Evolutionary conservation across 495 filamentous ascomycete genomes (phyloP), one percentile per base, ranked within the genome.

Genomic region (Margaritispora aquatica): DNA sequence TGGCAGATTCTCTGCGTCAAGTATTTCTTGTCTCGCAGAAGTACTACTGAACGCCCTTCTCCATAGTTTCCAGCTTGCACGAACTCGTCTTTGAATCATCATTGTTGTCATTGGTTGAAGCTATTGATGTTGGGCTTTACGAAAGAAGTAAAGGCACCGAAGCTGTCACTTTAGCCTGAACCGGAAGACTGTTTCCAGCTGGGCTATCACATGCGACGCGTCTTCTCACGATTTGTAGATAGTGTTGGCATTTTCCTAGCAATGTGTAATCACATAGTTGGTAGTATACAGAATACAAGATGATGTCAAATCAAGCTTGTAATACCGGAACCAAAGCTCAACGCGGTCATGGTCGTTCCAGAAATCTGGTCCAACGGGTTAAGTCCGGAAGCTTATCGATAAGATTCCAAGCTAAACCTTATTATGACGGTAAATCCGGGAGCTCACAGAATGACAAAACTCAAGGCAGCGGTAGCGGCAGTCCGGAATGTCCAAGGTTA

Each of bases 41-140:
- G 64, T 59, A 24, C 38, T 58, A 34, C 64, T 63, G 38, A 66
- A 66, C 0, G 26, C 60, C 48, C 60, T 51, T 22, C 50, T 48
- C 59, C 59, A 65, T 5, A 2, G 9, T n/a, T 44, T 44, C 10
- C 3, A 17, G 3, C 38, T 17, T n/a, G 38, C 38, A 3, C 3
- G 38, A n/a, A 44, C 3, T 3, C 38, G 3, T 44, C 38, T 44
- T 44, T n/a, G 38, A 44, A 61, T 59, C 63, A 65, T 62, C 34
- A 38, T 24, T 31, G 26, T n/a, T 7, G 38, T n/a, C 38, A 44
- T 44, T 44, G 38, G 38, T 44, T 44, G 27, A 38, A 51, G 55
- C n/a, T 51, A 47, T 23, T 38, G 46, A n/a, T 9, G 26, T 53
- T 53, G 22, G 9, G 26, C 1, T 27, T 4, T 31, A 15, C 46